phyloP scores from a whole-genome alignment of 176 grass and related monocot genomes.

The Pontederia crassipes region DNA sequence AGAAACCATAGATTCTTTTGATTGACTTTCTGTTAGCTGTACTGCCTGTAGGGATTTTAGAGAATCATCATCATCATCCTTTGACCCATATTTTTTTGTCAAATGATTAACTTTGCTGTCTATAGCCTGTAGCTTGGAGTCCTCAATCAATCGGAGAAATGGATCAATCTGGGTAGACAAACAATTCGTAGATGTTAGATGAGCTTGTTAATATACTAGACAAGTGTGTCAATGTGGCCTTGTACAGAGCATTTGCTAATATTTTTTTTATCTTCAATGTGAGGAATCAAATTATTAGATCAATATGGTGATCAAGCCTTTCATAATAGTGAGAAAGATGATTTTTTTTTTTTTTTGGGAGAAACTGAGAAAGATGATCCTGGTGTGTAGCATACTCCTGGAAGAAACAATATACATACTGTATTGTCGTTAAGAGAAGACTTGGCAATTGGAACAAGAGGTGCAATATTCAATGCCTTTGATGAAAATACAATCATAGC shows the following conservation, averaged over 20 bases:
- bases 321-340: too few species aligned
- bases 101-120: slow-evolving; percentile 34
- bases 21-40: slow-evolving; percentile 78
- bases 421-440: slow-evolving; percentile 54
- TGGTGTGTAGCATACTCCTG: not conserved
- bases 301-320: too few species aligned
- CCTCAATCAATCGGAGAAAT: slow-evolving; percentile 74
- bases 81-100: slow-evolving; percentile 59
- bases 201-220: not conserved
- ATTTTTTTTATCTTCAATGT: too few species aligned
- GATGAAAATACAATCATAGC: slow-evolving; percentile 97
- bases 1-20: slow-evolving; percentile 80
- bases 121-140: slow-evolving; percentile 71
- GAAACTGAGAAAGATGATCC: not conserved
- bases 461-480: slow-evolving; percentile 63
- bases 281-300: too few species aligned
- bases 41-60: slow-evolving; percentile 63
- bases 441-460: slow-evolving; percentile 83
- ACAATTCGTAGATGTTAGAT: slow-evolving; percentile 10
- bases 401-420: slow-evolving; percentile 33
- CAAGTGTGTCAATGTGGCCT: too few species aligned
- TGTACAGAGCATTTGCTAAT: too few species aligned
- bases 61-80: slow-evolving; percentile 69
- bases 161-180: slow-evolving; percentile 57
- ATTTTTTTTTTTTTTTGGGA: not conserved